Evolutionary conservation across 176 grass and related monocot genomes (phyloP).

Genomic region (Puya raimondii): DNA sequence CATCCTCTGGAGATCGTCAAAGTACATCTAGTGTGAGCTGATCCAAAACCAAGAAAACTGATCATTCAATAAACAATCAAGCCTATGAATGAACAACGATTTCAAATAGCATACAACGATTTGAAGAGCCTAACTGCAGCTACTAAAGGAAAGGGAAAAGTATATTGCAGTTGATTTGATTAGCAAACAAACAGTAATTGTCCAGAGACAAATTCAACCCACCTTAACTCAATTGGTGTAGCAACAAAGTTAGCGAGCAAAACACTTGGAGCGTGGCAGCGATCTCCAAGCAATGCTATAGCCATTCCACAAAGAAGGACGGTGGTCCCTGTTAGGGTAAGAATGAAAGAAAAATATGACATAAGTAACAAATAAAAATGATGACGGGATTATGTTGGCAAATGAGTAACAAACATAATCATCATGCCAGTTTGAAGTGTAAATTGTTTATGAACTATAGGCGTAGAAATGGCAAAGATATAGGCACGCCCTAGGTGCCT

Average conservation of each 20-base stretch:
- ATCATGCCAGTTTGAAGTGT: neutral
- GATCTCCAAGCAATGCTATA: conserved; percentile 51
- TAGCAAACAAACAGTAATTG: conserved; percentile 1
- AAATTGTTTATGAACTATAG: neutral
- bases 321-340: conserved; percentile 57
- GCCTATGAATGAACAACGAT: too few relatives aligned
- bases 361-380: neutral
- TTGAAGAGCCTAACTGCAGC: neutral
- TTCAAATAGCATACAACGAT: too few relatives aligned
- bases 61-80: too few relatives aligned
- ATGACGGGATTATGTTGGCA: neutral
- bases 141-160: neutral
- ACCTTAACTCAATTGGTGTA: conserved; percentile 94
- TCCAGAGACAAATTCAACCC: neutral
- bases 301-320: conserved; percentile 79
- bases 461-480: neutral
- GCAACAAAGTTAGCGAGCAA: conserved; percentile 77
- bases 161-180: neutral
- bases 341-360: neutral
- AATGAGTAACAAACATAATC: conserved; percentile 2
- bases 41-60: too few relatives aligned
- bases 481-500: neutral
- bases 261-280: conserved; percentile 65
- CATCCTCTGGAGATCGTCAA: neutral
- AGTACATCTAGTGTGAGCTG: neutral